A percentile compares a stretch with the other conserved stretches of the same genome.
Conservation (phyloP, 164 flowering plant species). For the Hamamelis virginiana region DNA sequence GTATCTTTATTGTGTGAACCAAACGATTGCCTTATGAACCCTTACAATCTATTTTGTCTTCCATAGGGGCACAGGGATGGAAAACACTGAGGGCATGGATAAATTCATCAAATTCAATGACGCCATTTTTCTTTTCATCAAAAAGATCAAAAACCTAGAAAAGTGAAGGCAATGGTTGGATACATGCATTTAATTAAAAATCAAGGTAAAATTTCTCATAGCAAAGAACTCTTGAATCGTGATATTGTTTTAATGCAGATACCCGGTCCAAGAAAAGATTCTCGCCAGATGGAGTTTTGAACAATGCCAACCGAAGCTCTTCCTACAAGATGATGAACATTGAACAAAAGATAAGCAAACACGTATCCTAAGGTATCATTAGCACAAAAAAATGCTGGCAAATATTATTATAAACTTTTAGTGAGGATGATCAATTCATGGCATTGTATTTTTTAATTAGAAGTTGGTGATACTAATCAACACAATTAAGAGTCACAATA, state of each 20-base stretch:
- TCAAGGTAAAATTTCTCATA: background rate
- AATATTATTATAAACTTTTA: too few relatives aligned
- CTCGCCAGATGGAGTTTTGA: constrained; percentile 53
- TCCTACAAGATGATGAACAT: constrained; percentile 43
- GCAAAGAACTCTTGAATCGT: background rate
- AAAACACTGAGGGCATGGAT: constrained; percentile 35
- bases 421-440: too few relatives aligned
- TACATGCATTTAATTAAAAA: too few relatives aligned
- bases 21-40: background rate
- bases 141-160: constrained; percentile 39
- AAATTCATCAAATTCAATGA: constrained; percentile 42
- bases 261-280: constrained; percentile 81
- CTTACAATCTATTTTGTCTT: constrained; percentile 39
- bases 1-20: background rate
- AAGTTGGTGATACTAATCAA: too few relatives aligned
- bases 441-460: too few relatives aligned
- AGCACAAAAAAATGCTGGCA: too few relatives aligned
- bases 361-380: too few relatives aligned
- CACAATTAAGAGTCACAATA: too few relatives aligned
- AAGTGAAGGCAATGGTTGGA: too few relatives aligned
- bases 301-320: constrained; percentile 76
- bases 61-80: constrained; percentile 36
- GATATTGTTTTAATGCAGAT: constrained; percentile 11
- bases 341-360: background rate
- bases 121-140: constrained; percentile 41